Percentiles rank a stretch among this genome's conserved stretches.
Evolutionary conservation across 2,329 filamentous ascomycete genomes (phyloP).

Genomic region (Trichoderma sp.): DNA sequence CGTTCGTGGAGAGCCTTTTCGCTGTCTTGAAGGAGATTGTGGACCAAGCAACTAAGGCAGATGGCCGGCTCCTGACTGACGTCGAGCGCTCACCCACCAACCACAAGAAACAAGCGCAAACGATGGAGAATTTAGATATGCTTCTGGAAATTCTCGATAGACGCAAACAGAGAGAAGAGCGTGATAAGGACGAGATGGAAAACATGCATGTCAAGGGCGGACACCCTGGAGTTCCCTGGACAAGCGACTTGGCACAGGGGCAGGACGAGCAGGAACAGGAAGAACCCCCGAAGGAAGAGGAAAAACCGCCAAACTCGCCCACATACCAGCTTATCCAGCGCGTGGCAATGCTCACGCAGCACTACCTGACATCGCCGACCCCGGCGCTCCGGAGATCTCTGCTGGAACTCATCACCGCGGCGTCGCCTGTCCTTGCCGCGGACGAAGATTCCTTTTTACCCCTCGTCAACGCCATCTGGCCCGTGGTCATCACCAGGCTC

Average conservation of each 20-base stretch:
- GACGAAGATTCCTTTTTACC: conserved; percentile 85
- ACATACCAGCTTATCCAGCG: conserved; percentile 78
- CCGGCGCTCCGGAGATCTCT: conserved; percentile 74
- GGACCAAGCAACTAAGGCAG: conserved; percentile 68
- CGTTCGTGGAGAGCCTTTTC: conserved; percentile 82
- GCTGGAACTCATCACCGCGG: conserved; percentile 70
- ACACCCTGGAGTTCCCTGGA: conserved; percentile 38
- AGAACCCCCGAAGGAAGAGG: conserved; percentile 35
- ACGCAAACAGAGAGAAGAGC: conserved; percentile 37
- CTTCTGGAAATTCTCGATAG: conserved; percentile 61
- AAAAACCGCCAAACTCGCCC: conserved; percentile 67
- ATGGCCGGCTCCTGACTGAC: conserved; percentile 46
- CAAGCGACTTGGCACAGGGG: conserved; percentile 31
- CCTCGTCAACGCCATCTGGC: conserved; percentile 87
- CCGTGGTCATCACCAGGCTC: conserved; percentile 67
- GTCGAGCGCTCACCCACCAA: conserved; percentile 34
- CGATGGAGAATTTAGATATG: conserved; percentile 39
- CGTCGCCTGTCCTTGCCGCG: conserved; percentile 66
- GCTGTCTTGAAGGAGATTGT: conserved; percentile 78
- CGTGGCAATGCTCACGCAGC: conserved; percentile 79
- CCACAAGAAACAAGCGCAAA: conserved; percentile 41
- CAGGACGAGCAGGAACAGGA: conserved; percentile 36
- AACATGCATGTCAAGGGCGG: conserved; percentile 29
- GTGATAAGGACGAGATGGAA: conserved; percentile 37
- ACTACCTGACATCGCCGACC: conserved; percentile 84